A percentile compares a stretch with the other conserved stretches of the same genome.
Evolutionary conservation across 2,329 filamentous ascomycete species (phyloP).

Genomic region (Acrocalymma vagum): DNA sequence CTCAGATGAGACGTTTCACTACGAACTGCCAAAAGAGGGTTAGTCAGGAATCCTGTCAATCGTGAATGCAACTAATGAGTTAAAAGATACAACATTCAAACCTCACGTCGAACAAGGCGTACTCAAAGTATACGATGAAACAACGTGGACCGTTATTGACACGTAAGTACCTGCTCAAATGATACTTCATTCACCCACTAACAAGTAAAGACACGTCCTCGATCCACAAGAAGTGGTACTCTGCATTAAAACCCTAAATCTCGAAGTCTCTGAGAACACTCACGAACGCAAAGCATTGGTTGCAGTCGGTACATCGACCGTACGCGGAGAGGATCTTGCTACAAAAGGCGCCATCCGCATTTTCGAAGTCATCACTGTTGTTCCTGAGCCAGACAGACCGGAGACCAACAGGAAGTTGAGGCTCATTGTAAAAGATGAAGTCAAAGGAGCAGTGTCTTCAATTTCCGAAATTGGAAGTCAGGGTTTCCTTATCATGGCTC

Average conservation of each 20-base stretch:
- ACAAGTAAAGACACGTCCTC: slow-evolving; percentile 72
- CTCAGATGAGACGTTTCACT: slow-evolving; percentile 84
- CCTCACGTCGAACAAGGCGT: slow-evolving; percentile 76
- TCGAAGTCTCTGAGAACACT: slow-evolving; percentile 91
- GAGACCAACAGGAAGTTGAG: slow-evolving; percentile 89
- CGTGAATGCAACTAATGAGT: slow-evolving; percentile 1
- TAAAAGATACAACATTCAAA: slow-evolving; percentile 60
- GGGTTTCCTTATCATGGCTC: slow-evolving; percentile 86
- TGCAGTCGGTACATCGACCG: slow-evolving; percentile 82
- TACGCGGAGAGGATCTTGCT: slow-evolving; percentile 90
- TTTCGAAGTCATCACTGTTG: slow-evolving; percentile 90
- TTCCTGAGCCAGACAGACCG: slow-evolving; percentile 84
- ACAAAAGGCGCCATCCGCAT: slow-evolving; percentile 87
- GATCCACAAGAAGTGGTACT: slow-evolving; percentile 80
- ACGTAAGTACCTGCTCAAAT: too few species aligned
- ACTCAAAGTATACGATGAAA: slow-evolving; percentile 80
- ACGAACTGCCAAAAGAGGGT: slow-evolving; percentile 80
- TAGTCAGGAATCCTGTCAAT: slow-evolving; percentile 12
- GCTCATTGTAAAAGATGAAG: slow-evolving; percentile 86
- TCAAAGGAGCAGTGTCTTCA: slow-evolving; percentile 90
- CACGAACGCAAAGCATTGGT: slow-evolving; percentile 86
- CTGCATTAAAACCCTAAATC: slow-evolving; percentile 81
- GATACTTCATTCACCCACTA: too few species aligned
- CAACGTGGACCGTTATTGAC: slow-evolving; percentile 81
- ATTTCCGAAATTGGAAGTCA: slow-evolving; percentile 85